Evolutionary conservation across 805 yeast genomes (phyloP), one percentile per base, ranked within the genome.

Genomic region (Candida wancherniae): DNA sequence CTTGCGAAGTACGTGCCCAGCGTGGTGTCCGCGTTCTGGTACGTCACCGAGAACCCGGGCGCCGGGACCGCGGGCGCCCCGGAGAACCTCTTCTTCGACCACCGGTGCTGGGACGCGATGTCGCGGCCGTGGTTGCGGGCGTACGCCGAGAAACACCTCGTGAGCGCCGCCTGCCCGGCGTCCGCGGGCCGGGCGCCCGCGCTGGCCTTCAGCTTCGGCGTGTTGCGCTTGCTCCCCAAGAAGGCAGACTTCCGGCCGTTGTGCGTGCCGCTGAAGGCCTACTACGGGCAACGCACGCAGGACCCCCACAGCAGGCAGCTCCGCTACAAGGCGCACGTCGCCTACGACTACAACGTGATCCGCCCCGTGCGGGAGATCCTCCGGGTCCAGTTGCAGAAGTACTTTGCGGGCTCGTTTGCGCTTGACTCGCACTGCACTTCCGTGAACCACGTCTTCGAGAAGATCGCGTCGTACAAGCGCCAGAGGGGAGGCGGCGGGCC

Each of bases 151-250:
- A 50, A 53, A 4, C 61, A 63, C 40, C 52, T 80, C 16, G 28
- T n/a, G n/a, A n/a, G n/a, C n/a, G n/a, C n/a, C n/a, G n/a, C n/a
- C n/a, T n/a, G n/a, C n/a, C n/a, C n/a, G n/a, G n/a, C n/a, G n/a
- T n/a, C n/a, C n/a, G n/a, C n/a, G n/a, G n/a, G n/a, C n/a, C n/a
- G n/a, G n/a, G n/a, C n/a, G n/a, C n/a, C n/a, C 9, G n/a, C 9
- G 10, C 5, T 28, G 4, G 31, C 20, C 12, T 42, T 28, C 29
- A 48, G 42, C 47, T 50, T 61, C 37, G 79, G 79, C 4, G 53
- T 44, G 3, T 34, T 73, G 13, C 59, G 81, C 29, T 33, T 80
- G 1, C 52, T 80, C 19, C 94, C 94, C 0, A 84, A 84, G 48
- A 52, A 55, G 24, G 51, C 57, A 4, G 82, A 73, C 24, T 79